Base-by-base conservation (phyloP, 2,329 filamentous ascomycete genomes). In the Penicillium fuscoglaucum region DNA sequence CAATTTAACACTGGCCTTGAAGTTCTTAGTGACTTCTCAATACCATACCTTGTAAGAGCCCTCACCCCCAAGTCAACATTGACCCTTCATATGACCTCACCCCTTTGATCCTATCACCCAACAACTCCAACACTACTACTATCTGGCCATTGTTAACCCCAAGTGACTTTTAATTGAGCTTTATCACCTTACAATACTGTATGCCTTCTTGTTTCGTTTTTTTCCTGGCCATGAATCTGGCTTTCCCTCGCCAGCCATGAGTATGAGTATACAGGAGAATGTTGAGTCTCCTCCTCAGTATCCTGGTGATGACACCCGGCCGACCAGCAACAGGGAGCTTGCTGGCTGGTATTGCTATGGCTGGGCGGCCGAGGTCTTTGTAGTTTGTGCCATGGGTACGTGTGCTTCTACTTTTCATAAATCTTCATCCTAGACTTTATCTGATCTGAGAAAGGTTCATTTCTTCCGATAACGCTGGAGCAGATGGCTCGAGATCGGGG, bases 311-410 rank as follows among this genome's bases (percentile, higher is more conserved):
- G 95, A 99, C 75, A 90, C 87, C 26, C 84, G 93, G n/a, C 85
- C 90, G 55, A 98, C 95, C 10, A 96, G 90, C 74, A 80, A 79
- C 67, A 93, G 90, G 75, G 95, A 99, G 83, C 84, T 98, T 60
- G 82, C 87, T 40, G 95, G 93, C 67, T 99, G 96, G 90, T 99
- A 98, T 77, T 89, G 89, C 73, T 98, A 98, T 79, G 90, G 90
- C 43, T 98, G 96, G 82, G 95, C 95, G 26, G 92, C 93, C 21
- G 95, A 99, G 79, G 93, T 96, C 54, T 98, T 97, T 74, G 91
- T 96, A 17, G 90, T 98, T 57, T 98, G 95, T 75, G 93, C 87
- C 24, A 85, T 90, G 72, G 87, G 93, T 78, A 74, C 57, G 69
- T 51, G 37, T 41, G 50, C 50, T 37, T 33, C 26, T 43, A 40